phyloP scores from a whole-genome alignment of 2,329 filamentous ascomycete genomes.

The Rhexocercosporidium sp. region DNA sequence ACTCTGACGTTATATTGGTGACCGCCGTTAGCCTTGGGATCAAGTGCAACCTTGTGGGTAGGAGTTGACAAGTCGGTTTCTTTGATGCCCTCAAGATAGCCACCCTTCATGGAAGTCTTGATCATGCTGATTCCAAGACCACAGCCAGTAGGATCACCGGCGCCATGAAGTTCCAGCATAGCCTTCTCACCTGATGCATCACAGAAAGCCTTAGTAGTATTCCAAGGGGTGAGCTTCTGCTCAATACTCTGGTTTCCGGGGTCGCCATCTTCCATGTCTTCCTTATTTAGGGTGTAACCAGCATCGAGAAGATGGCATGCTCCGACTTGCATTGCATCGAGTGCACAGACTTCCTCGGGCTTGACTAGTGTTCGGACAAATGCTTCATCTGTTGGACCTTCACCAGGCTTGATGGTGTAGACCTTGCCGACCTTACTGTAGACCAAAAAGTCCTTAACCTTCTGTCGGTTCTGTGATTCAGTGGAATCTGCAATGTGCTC shows the following conservation, averaged over 20 bases:
- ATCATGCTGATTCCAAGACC: constrained; percentile 97
- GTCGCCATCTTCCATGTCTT: constrained; percentile 55
- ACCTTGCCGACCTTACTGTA: constrained; percentile 85
- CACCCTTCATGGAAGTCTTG: constrained; percentile 98
- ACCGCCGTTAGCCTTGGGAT: constrained; percentile 86
- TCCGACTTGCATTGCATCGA: constrained; percentile 97
- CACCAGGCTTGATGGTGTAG: constrained; percentile 78
- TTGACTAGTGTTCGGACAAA: constrained; percentile 87
- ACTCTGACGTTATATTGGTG: constrained; percentile 98
- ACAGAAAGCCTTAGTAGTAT: constrained; percentile 94
- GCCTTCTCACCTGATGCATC: constrained; percentile 93
- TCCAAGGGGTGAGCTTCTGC: constrained; percentile 92
- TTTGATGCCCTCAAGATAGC: constrained; percentile 80
- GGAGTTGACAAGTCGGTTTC: constrained; percentile 63
- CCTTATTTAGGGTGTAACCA: constrained; percentile 78
- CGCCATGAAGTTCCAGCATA: constrained; percentile 93
- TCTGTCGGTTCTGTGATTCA: constrained; percentile 94
- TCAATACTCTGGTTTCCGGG: constrained; percentile 70
- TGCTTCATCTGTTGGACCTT: constrained; percentile 74
- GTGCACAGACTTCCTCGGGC: constrained; percentile 90
- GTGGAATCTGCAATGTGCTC: constrained; percentile 91
- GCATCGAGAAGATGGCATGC: constrained; percentile 90
- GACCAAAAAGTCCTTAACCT: constrained; percentile 93
- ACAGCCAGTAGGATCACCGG: constrained; percentile 91
- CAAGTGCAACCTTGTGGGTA: constrained; percentile 72